Evolutionary conservation across 495 filamentous ascomycete species (phyloP).

Genomic region (Halenospora varia): DNA sequence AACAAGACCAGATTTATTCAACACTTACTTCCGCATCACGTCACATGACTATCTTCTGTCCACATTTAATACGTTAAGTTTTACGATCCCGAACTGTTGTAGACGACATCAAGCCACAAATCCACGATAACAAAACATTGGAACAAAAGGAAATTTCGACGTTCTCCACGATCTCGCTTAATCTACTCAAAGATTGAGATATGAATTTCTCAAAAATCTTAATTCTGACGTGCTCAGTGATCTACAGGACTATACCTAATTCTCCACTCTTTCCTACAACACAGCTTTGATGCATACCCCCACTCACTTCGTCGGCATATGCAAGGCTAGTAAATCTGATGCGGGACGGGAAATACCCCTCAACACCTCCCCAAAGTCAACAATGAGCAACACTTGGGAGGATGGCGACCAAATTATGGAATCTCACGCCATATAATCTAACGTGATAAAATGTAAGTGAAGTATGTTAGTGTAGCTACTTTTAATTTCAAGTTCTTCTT

Average conservation of each 20-base stretch:
- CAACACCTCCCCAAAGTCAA: no score
- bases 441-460: neutral
- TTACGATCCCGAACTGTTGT: no score
- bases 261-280: neutral
- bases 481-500: neutral
- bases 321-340: neutral
- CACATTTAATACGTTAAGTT: no score
- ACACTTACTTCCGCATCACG: no score
- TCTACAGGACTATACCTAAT: neutral
- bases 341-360: no score
- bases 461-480: neutral
- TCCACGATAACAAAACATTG: no score
- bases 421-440: neutral
- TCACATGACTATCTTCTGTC: no score
- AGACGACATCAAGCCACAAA: no score
- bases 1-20: no score
- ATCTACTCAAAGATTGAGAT: neutral
- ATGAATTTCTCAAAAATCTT: neutral
- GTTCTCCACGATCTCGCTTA: neutral
- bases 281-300: no score
- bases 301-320: neutral
- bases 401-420: neutral
- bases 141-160: neutral
- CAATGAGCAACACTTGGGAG: no score
- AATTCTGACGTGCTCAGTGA: neutral